These are phyloP conservation scores for Melanogaster broomeanus DNA, from an alignment of 768 basidiomycete species.

Conservation along the genomic window DNA sequence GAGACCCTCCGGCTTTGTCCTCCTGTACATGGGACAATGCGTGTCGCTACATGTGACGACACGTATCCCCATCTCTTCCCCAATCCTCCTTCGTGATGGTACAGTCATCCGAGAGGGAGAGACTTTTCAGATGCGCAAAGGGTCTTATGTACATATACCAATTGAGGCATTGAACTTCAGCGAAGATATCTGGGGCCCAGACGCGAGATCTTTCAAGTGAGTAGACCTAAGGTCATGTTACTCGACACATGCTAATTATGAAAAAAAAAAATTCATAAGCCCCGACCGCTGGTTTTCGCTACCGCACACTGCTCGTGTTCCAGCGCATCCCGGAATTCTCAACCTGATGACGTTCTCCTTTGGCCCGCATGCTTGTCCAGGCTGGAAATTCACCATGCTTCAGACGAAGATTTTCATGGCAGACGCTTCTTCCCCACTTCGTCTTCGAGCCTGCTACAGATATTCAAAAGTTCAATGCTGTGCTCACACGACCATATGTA, in stretches of 20 bases:
- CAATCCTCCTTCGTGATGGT: slow-evolving; percentile 46
- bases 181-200: slow-evolving; percentile 1
- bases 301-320: slow-evolving; percentile 35
- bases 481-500: slow-evolving; percentile 52
- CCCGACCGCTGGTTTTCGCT: slow-evolving; percentile 56
- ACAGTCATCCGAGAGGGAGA: slow-evolving; percentile 36
- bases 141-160: slow-evolving; percentile 49
- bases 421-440: slow-evolving; percentile 45
- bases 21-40: slow-evolving; percentile 58
- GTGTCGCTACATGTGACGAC: slow-evolving; percentile 55
- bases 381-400: slow-evolving; percentile 46
- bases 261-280: slow-evolving; percentile 26
- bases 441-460: slow-evolving; percentile 45
- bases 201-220: background rate
- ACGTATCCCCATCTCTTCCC: slow-evolving; percentile 50
- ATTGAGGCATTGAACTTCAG: slow-evolving; percentile 15
- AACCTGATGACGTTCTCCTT: slow-evolving; percentile 57
- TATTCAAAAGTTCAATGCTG: slow-evolving; percentile 49
- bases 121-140: slow-evolving; percentile 40
- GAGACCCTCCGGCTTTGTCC: slow-evolving; percentile 58
- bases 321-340: slow-evolving; percentile 46
- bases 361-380: slow-evolving; percentile 52
- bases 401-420: slow-evolving; percentile 55
- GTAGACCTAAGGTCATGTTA: background rate
- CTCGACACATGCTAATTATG: background rate